Percentiles rank a stretch among this genome's conserved stretches.
These are phyloP conservation scores for Tricholoma furcatifolium DNA, from an alignment of 768 basidiomycete species.

Conservation along the genomic window DNA sequence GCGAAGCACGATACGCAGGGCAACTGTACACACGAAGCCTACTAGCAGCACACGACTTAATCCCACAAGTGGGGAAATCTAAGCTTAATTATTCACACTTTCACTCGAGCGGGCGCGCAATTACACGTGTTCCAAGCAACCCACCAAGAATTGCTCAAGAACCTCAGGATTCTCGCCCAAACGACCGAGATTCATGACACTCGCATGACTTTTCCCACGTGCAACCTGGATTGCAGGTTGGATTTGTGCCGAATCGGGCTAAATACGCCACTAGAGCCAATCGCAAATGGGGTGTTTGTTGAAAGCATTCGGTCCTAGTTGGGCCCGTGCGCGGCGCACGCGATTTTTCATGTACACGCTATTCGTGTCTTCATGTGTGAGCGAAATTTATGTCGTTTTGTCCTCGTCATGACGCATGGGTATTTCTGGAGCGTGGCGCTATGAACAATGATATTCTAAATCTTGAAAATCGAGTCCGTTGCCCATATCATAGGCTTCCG, in stretches of 20 bases:
- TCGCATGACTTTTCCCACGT: conserved; percentile 3
- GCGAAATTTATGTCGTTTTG: no score
- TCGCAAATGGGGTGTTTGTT: neutral
- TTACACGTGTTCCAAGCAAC: neutral
- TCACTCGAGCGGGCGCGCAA: neutral
- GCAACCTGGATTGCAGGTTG: neutral
- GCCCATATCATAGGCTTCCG: no score
- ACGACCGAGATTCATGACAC: neutral
- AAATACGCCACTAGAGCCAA: conserved; percentile 7
- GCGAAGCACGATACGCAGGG: no score
- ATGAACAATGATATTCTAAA: no score
- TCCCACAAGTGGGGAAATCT: no score
- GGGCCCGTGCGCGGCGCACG: neutral
- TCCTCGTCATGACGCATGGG: no score
- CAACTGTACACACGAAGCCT: no score
- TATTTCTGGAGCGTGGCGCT: no score
- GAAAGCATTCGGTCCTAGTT: neutral
- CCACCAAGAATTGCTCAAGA: neutral
- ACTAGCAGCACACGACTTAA: no score
- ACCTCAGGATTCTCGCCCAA: neutral
- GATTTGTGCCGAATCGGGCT: neutral
- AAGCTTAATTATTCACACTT: neutral
- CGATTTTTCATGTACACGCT: neutral
- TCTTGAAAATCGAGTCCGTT: no score
- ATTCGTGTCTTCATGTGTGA: neutral